Conservation (phyloP, 805 yeast species). For the Cyberlindnera suaveolens region DNA sequence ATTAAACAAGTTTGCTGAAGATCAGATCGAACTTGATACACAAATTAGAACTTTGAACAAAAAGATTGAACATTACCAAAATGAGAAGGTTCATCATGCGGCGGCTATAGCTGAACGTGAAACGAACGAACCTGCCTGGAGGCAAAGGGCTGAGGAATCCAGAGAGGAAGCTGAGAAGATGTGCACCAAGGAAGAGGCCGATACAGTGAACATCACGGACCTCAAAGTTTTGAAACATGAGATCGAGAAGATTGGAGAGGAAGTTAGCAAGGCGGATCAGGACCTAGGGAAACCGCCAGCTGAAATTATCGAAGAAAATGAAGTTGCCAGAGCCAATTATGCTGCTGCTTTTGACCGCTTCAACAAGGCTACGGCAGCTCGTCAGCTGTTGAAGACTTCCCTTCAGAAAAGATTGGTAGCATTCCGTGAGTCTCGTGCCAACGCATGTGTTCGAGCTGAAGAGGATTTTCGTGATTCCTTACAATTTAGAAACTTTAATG, state of each 20-base stretch:
- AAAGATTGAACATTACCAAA: conserved; percentile 11
- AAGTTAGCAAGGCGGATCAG: conserved; percentile 46
- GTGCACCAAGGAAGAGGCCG: conserved; percentile 44
- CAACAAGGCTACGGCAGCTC: conserved; percentile 27
- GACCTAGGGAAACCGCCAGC: conserved; percentile 50
- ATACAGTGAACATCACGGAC: conserved; percentile 33
- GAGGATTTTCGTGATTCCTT: conserved; percentile 54
- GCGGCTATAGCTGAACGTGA: conserved; percentile 18
- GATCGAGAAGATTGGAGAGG: conserved; percentile 37
- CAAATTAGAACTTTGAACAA: conserved; percentile 8
- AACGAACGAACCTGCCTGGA: conserved; percentile 16
- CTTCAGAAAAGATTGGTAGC: conserved; percentile 38
- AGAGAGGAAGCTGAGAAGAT: conserved; percentile 29
- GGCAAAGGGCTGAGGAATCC: conserved; percentile 9
- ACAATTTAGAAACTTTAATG: conserved; percentile 65
- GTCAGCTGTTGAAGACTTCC: conserved; percentile 30
- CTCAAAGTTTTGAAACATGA: conserved; percentile 44
- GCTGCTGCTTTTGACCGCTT: conserved; percentile 37
- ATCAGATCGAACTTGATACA: conserved; percentile 6
- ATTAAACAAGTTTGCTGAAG: conserved; percentile 6
- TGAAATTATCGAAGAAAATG: conserved; percentile 43
- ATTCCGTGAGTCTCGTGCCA: conserved; percentile 32
- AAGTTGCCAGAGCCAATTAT: conserved; percentile 36
- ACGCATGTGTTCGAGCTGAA: conserved; percentile 43
- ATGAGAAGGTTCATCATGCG: conserved; percentile 14